These are phyloP conservation scores for Umbelopsis sp. DNA, from an alignment of 192 early-diverging fungal species.

Conservation along the genomic window DNA sequence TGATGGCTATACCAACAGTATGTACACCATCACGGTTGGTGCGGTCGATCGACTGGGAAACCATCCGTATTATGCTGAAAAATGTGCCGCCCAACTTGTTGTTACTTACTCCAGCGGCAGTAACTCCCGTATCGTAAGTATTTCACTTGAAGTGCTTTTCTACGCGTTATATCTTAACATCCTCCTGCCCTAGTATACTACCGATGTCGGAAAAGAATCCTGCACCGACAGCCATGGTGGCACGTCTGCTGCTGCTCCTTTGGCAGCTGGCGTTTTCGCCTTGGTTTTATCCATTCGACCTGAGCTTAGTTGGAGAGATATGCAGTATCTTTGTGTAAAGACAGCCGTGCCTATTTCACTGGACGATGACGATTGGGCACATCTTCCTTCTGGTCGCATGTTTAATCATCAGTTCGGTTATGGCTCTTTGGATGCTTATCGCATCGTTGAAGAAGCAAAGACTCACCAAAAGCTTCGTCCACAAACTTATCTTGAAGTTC, in stretches of 20 bases:
- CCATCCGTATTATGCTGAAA: conserved; percentile 87
- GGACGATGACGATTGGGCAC: conserved; percentile 74
- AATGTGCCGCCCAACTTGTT: conserved; percentile 85
- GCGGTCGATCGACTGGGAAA: conserved; percentile 77
- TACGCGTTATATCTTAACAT: conserved; percentile 9
- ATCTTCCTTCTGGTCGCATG: conserved; percentile 66
- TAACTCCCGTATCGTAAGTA: conserved; percentile 72
- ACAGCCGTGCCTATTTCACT: conserved; percentile 75
- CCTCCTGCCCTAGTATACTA: conserved; percentile 66
- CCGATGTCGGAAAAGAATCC: conserved; percentile 72
- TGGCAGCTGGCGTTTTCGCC: conserved; percentile 89
- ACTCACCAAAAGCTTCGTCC: conserved; percentile 62
- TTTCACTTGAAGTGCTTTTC: not conserved
- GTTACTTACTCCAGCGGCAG: conserved; percentile 88
- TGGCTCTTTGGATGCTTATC: conserved; percentile 85
- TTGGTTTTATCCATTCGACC: conserved; percentile 83
- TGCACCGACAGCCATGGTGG: conserved; percentile 88
- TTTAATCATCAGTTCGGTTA: conserved; percentile 96
- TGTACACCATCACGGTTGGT: conserved; percentile 93
- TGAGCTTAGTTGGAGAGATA: conserved; percentile 94
- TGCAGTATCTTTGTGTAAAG: conserved; percentile 84
- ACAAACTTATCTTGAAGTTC: conserved; percentile 62
- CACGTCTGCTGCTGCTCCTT: conserved; percentile 94
- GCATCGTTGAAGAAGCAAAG: conserved; percentile 79
- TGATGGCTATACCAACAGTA: conserved; percentile 96